Evolutionary conservation across 1,284 basidiomycete genomes (phyloP), one percentile per base, ranked within the genome.

Genomic region (Ganoderma boninense): DNA sequence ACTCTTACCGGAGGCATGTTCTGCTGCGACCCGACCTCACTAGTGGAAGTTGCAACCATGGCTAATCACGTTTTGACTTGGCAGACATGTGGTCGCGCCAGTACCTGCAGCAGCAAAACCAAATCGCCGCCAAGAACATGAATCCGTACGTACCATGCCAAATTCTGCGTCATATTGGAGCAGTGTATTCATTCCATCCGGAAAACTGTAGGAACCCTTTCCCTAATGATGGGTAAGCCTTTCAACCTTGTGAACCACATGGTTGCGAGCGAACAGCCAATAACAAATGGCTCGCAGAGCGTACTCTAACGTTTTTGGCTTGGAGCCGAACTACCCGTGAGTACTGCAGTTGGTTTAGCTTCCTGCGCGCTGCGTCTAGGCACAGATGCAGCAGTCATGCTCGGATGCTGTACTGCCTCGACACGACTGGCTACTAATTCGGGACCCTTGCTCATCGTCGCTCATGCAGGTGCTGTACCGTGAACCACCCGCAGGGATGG

Each of bases 61-160:
- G n/a, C 23, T 64, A 23, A 64, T 49, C 29, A 32, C 29, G 38
- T n/a, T 62, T 42, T 20, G 46, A 8, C 32, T 42, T 46, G 42
- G n/a, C 42, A 88, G 87, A 87, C 71, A 89, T 89, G 86, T 89
- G 88, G 88, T 85, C 86, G 0, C 81, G 87, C 14, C 87, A 89
- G 72, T 90, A 90, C 75, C 78, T 90, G 20, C 89, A 90, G 71
- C 85, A 89, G 73, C 85, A 88, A 76, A 90, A 89, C 75, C 88
- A 90, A 73, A 86, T 90, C 62, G 86, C 86, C 2, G 82, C 87
- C 10, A 84, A 86, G 78, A 88, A 88, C 73, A 89, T 89, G 87
- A 84, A 78, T 4, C 87, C 86, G 86, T 89, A 64, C 74, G 87
- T 75, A 59, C 14, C 64, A 60, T 32, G 49, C 40, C 46, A 13